Evolutionary conservation across 352 stramenopile genomes (phyloP), one percentile per base, ranked within the genome.

Genomic region (Peronospora farinosa): DNA sequence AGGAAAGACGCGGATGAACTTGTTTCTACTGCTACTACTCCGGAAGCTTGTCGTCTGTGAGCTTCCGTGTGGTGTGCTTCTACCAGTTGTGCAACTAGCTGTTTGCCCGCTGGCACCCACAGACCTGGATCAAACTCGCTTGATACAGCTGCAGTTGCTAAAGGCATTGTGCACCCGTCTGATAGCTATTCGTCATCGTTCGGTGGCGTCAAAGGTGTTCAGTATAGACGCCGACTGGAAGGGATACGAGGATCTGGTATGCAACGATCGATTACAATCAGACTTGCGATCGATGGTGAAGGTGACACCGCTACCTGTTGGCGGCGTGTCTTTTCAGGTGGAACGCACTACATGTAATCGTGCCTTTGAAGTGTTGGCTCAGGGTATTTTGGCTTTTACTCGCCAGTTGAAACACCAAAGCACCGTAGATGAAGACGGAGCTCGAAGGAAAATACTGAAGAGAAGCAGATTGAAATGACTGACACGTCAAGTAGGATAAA

Each of bases 11-110:
- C 65, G 58, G 17, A 57, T 78, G 35, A 84, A 84, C 49, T 13
- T 78, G 47, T 84, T 84, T 50, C 38, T 84, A 11, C 36, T 84
- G 42, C 47, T 80, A 13, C 19, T 84, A 33, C 65, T 84, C n/a
- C 67, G 67, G 36, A 78, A 76, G 42, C 49, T 79, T 15, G 53
- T 75, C 12, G 59, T 59, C 5, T 61, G 57, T 19, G 47, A 67
- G 41, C 33, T 59, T 21, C 33, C 54, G 15, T 68, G 63, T 46
- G 45, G 42, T 19, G 37, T 62, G 17, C 27, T 75, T 11, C 33
- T 75, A 13, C 52, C 66, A 2, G 60, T 63, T 2, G 57, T 81
- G 12, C 73, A 81, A 51, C 28, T 74, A 9, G 68, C 67, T 5
- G 54, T 84, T 15, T 76, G 56, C 13, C 63, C 70, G 31, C 46